Conservation (phyloP, 129 eudicot genomes). For the Apium graveolens region DNA sequence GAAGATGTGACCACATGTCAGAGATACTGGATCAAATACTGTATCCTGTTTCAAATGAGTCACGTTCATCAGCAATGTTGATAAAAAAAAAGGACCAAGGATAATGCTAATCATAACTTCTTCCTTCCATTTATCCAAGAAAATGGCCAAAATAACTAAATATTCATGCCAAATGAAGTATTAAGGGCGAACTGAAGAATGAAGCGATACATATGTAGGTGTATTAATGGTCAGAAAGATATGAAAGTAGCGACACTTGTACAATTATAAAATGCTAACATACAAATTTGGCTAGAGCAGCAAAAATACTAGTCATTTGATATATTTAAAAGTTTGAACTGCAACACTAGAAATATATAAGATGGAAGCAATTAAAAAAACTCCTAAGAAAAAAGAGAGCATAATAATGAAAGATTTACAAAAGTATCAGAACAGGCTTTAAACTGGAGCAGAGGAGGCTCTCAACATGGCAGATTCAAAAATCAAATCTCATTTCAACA, state of each 20-base stretch:
- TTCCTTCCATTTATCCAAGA: not conserved
- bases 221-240: not conserved
- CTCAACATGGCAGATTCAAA: not conserved
- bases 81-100: not conserved
- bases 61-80: not conserved
- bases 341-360: not conserved
- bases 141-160: not conserved
- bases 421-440: not conserved
- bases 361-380: not conserved
- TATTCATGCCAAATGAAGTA: not conserved
- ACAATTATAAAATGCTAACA: not conserved
- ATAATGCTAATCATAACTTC: not conserved
- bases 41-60: slow-evolving; percentile 52
- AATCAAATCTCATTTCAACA: not conserved
- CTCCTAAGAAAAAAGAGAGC: not conserved
- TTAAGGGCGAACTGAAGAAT: not conserved
- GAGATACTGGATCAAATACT: slow-evolving; percentile 80
- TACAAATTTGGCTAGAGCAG: not conserved
- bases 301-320: not conserved
- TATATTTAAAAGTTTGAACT: not conserved
- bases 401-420: not conserved
- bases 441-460: not conserved
- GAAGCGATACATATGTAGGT: not conserved
- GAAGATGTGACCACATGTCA: slow-evolving; percentile 84
- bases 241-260: not conserved